Evolutionary conservation across 2,329 filamentous ascomycete genomes (phyloP).

Genomic region (Neocucurbitaria cava): DNA sequence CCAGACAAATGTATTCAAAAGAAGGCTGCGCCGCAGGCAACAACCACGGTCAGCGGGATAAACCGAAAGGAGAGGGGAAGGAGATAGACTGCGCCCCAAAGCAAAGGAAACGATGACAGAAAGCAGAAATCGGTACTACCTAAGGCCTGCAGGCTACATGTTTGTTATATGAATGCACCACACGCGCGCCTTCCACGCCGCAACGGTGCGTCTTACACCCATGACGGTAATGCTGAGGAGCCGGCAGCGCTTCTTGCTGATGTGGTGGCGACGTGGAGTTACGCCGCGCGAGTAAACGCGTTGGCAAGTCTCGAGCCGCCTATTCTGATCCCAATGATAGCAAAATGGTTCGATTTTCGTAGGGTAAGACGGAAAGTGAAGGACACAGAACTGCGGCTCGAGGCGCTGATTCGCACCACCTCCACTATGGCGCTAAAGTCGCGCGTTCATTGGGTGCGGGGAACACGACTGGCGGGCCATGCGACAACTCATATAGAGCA

Average conservation of each 20-base stretch:
- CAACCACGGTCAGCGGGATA: conserved; percentile 23
- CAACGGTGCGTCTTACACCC: conserved; percentile 22
- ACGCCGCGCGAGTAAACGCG: conserved; percentile 23
- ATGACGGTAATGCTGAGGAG: conserved; percentile 7
- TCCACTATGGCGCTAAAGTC: conserved; percentile 22
- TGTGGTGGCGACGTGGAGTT: conserved; percentile 23
- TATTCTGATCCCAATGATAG: conserved; percentile 17
- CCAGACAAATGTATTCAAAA: conserved; percentile 11
- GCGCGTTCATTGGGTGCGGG: conserved; percentile 15
- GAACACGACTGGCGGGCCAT: conserved; percentile 11
- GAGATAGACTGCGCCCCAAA: conserved; percentile 27
- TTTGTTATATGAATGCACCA: conserved; percentile 41
- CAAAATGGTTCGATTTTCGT: conserved; percentile 26
- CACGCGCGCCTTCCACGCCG: conserved; percentile 32
- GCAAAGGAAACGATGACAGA: conserved; percentile 25
- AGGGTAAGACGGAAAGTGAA: conserved; percentile 13
- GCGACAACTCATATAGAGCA: conserved; percentile 25
- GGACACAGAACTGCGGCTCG: conserved; percentile 11
- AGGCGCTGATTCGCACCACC: conserved; percentile 14
- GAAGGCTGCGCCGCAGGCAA: conserved; percentile 20
- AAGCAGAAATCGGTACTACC: conserved; percentile 38
- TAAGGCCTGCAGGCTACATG: conserved; percentile 39
- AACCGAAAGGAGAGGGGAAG: conserved; percentile 22
- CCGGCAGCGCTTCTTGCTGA: conserved; percentile 8
- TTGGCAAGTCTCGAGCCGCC: conserved; percentile 21